Evolutionary conservation across 208 protist genomes (phyloP).

Genomic region (Wallacemonas sp.): DNA sequence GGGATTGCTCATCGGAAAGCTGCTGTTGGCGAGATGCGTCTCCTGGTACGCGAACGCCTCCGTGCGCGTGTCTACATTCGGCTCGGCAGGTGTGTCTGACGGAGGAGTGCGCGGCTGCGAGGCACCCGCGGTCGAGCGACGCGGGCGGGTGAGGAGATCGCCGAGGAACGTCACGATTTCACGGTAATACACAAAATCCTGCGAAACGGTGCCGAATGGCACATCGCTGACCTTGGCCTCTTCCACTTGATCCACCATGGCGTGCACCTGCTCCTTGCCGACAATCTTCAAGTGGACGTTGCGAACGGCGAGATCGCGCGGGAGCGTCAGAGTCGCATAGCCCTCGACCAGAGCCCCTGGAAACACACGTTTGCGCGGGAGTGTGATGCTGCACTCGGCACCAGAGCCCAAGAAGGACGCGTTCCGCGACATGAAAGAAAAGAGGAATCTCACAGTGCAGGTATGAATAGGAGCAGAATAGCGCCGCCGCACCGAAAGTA

Average conservation of each 20-base stretch:
- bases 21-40: conserved; percentile 13
- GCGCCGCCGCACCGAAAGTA: too few relatives aligned
- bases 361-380: conserved; percentile 21
- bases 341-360: conserved; percentile 30
- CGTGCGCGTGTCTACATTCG: not conserved
- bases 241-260: conserved; percentile 29
- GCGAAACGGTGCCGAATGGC: conserved; percentile 30
- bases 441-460: not conserved
- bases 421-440: not conserved
- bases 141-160: conserved; percentile 20
- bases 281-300: conserved; percentile 39
- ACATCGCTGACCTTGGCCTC: conserved; percentile 22
- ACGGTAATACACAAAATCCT: conserved; percentile 42
- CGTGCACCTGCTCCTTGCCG: conserved; percentile 27
- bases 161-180: conserved; percentile 32
- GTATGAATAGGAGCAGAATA: not conserved
- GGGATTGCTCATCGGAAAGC: not conserved
- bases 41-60: conserved; percentile 6
- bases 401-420: conserved; percentile 4
- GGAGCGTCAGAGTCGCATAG: conserved; percentile 11
- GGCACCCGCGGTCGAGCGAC: not conserved
- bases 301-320: conserved; percentile 1
- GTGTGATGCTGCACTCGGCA: conserved; percentile 10
- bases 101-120: not conserved
- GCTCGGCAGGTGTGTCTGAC: not conserved